Evolutionary conservation across 2,329 filamentous ascomycete genomes (phyloP), one percentile per base, ranked within the genome.

Genomic region (Fusarium dimerum): DNA sequence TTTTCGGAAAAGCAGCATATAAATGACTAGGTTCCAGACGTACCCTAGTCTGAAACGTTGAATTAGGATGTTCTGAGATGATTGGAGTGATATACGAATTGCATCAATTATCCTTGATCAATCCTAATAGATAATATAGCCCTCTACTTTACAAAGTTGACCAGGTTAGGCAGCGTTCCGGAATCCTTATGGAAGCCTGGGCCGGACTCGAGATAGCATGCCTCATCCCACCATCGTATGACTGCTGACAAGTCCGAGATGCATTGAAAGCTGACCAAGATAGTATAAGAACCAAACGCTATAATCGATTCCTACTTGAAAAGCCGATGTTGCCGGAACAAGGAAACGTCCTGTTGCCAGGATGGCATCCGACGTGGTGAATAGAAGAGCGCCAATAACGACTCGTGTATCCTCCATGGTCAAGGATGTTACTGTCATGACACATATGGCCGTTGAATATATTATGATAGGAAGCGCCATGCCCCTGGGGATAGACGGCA

Each of bases 271-370:
- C 54, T 73, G 71, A 1, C 69, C 71, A 11, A 45, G 52, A 50
- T 72, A 73, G 51, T 73, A 73, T 15, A 73, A 51, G 1, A 61
- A 40, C 71, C 71, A 73, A 18, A 73, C 70, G 1, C 63, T 57
- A 47, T 67, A 59, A 47, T 68, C 68, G 67, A 73, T 70, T 63
- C 60, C 67, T 3, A 43, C 44, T 1, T 61, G 61, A 40, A 64
- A 57, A 11, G 15, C 18, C n/a, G 67, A 68, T 6, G 47, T 44
- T 1, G 48, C 20, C 10, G 61, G 36, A 10, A 72, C 48, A 2
- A 73, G 48, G 50, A 73, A 73, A 51, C 63, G 63, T 11, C 70
- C 69, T 0, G 64, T 55, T 1, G 70, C 66, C 4, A 73, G 59
- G 9, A 73, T 63, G 8, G 59, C 57, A 42, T 73, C 71, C 5